Evolutionary conservation across 441 rosid genomes (phyloP), one percentile per base, ranked within the genome.

Genomic region (Gossypium laxum): DNA sequence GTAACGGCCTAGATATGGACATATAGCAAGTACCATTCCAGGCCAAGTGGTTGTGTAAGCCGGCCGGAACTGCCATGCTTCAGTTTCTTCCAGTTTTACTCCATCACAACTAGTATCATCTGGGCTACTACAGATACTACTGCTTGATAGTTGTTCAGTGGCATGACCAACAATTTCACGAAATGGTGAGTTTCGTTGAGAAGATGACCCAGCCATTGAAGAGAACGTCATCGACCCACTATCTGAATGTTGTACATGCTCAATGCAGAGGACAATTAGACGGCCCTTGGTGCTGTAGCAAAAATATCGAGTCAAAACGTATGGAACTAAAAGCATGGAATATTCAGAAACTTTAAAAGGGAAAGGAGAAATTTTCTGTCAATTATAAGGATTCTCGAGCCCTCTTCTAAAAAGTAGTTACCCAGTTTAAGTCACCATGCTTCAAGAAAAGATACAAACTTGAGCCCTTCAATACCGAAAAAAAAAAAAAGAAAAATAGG

Each of bases 11-110:
- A 89, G 91, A 84, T 94, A 94, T 70, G 98, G 93, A 81, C 98
- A 89, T 63, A 92, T 83, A 48, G 98, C 93, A 66, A 94, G 96
- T 69, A 85, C 95, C 96, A 91, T 91, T 75, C 98, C 99, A 14
- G 86, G 82, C 90, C 86, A 90, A 67, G 76, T 67, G 57, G 73
- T 76, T 60, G 89, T 67, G 82, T 63, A 85, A 68, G 87, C 88
- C 79, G 81, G 69, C 69, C 91, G 85, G 56, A 94, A 81, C 76
- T 86, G 90, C 97, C 99, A 94, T 51, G 82, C 73, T 72, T 91
- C 98, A 81, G 84, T 84, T 76, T 91, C 98, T 72, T 90, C 97
- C 71, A 87, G 83, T 83, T 88, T 92, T 73, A 81, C 79, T 67
- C 94, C 96, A 77, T 94, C 97, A 78, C 79, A 87, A 81, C 92